Conservation (phyloP, 768 basidiomycete species). For the Phaeotremella skinneri region DNA sequence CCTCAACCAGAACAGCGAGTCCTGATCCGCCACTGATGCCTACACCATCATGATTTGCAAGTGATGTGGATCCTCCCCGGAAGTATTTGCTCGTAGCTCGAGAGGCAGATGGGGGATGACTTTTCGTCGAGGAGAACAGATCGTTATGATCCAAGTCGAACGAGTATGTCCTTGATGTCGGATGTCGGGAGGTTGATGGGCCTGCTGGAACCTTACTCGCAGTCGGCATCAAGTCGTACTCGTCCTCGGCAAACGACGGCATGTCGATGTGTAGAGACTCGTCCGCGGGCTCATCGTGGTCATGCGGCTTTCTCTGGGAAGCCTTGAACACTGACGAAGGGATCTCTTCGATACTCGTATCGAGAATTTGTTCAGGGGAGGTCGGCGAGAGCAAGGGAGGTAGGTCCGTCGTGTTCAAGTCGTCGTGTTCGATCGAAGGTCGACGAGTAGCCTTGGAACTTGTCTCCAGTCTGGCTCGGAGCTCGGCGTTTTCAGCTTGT, state of each 20-base stretch:
- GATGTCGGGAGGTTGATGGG: conserved; percentile 8
- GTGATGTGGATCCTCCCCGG: neutral
- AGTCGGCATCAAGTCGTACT: conserved; percentile 1
- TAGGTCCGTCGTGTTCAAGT: too few relatives aligned
- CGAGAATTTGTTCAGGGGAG: conserved; percentile 1
- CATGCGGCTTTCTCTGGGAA: neutral
- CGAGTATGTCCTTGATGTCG: conserved; percentile 16
- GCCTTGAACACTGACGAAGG: conserved; percentile 1
- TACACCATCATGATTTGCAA: neutral
- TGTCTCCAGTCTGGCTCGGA: conserved; percentile 4
- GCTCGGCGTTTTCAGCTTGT: conserved; percentile 22
- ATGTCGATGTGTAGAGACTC: conserved; percentile 30
- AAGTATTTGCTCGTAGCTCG: neutral
- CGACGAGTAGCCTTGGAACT: neutral
- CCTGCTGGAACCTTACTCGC: neutral
- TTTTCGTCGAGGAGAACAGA: neutral
- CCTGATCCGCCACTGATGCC: neutral
- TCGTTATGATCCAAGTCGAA: conserved; percentile 8
- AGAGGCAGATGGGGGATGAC: neutral
- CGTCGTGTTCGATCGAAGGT: neutral
- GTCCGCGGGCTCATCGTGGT: conserved; percentile 1
- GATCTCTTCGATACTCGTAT: conserved; percentile 17
- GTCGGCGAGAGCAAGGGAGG: too few relatives aligned
- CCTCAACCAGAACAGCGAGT: neutral
- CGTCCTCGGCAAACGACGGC: conserved; percentile 26